These are phyloP conservation scores for Sophora flavescens DNA, from an alignment of 306 rosid genomes.

Conservation along the genomic window DNA sequence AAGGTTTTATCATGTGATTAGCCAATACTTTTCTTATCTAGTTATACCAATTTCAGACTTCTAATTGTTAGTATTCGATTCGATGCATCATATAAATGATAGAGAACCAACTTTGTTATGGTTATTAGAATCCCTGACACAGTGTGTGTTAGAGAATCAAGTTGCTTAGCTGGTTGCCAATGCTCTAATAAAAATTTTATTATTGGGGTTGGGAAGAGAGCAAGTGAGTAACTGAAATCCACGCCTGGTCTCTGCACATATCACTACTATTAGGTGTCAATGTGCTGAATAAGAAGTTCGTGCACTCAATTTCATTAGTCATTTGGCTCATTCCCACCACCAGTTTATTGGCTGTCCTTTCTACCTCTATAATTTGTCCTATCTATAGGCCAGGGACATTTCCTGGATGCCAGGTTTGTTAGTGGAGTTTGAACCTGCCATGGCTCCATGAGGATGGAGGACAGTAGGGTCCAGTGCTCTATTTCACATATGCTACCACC, in stretches of 20 bases:
- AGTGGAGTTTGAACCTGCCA: constrained; percentile 27
- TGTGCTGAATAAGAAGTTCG: not conserved
- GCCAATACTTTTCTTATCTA: not conserved
- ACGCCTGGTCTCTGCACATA: not conserved
- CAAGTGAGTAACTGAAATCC: not conserved
- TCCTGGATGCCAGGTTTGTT: not conserved
- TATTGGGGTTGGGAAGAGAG: not conserved
- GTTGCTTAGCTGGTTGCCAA: not conserved
- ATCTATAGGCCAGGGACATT: not conserved
- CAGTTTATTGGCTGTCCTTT: constrained; percentile 26
- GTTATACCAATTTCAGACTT: not conserved
- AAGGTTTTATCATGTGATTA: not conserved
- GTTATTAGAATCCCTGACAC: not conserved
- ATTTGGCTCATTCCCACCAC: not conserved
- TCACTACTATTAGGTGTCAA: constrained; percentile 10
- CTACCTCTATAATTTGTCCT: constrained; percentile 2
- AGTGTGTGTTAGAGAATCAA: not conserved
- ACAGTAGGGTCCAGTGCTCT: not conserved
- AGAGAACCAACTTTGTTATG: not conserved
- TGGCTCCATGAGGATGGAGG: not conserved
- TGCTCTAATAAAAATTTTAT: not conserved
- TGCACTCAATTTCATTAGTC: not conserved
- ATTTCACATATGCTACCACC: not conserved
- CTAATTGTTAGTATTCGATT: not conserved
- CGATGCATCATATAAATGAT: not conserved